These are phyloP conservation scores for Stephanodiscus triporus DNA, from an alignment of 108 stramenopile species.

Conservation along the genomic window DNA sequence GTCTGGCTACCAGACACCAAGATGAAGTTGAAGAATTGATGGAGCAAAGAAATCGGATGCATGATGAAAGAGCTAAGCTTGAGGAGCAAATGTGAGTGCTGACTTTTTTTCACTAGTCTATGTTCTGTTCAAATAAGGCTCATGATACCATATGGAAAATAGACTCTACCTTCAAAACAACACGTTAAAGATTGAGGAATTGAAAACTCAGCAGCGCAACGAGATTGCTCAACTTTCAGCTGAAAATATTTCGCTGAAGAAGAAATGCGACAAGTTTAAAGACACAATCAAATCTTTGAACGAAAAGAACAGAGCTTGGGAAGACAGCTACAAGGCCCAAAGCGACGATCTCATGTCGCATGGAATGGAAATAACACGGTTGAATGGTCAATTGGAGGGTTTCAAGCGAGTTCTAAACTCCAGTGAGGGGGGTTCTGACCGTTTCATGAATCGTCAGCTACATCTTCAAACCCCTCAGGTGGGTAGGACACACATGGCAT, in stretches of 20 bases:
- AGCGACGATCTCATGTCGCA: constrained; percentile 14
- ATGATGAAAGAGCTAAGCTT: constrained; percentile 6
- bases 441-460: not conserved
- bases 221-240: constrained; percentile 23
- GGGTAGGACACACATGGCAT: not conserved
- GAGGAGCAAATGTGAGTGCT: constrained; percentile 33
- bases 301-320: constrained; percentile 27
- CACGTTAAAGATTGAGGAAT: constrained; percentile 3
- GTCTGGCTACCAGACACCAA: constrained; percentile 31
- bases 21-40: constrained; percentile 30
- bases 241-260: constrained; percentile 21
- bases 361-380: constrained; percentile 25
- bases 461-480: not conserved
- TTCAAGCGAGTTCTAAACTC: constrained; percentile 5
- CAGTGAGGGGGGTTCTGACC: not conserved
- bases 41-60: constrained; percentile 9
- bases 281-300: constrained; percentile 24
- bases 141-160: not conserved
- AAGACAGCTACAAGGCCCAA: constrained; percentile 28
- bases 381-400: not conserved
- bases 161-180: constrained; percentile 9
- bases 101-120: not conserved
- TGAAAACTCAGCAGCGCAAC: constrained; percentile 1
- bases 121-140: constrained; percentile 3
- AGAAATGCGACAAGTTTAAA: constrained; percentile 34